Conservation (phyloP, 2,329 filamentous ascomycete genomes). For the Scortechinia acanthostroma region DNA sequence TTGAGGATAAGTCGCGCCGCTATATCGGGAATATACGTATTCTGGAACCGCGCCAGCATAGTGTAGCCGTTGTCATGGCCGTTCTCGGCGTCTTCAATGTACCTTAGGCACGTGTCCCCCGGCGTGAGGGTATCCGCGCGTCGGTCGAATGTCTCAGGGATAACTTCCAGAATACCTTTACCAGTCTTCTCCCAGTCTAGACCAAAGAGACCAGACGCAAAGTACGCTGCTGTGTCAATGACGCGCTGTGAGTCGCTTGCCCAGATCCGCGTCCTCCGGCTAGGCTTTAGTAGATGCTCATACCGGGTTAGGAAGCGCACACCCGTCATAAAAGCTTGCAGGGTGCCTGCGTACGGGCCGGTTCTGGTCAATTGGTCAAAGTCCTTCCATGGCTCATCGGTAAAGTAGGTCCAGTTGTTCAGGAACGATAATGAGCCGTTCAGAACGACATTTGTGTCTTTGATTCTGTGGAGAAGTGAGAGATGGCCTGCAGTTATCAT, state of each 20-base stretch:
- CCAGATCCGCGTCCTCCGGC: slow-evolving; percentile 30
- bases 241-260: slow-evolving; percentile 43
- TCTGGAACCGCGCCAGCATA: slow-evolving; percentile 34
- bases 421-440: slow-evolving; percentile 43
- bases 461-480: slow-evolving; percentile 35
- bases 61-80: slow-evolving; percentile 40
- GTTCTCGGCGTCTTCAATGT: slow-evolving; percentile 21
- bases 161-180: slow-evolving; percentile 33
- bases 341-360: slow-evolving; percentile 45
- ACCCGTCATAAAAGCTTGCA: slow-evolving; percentile 43
- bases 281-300: slow-evolving; percentile 26
- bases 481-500: slow-evolving; percentile 12
- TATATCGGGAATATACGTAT: slow-evolving; percentile 35
- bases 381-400: slow-evolving; percentile 22
- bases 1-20: slow-evolving; percentile 25
- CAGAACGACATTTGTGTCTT: slow-evolving; percentile 25
- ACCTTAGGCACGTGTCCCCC: slow-evolving; percentile 31
- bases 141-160: slow-evolving; percentile 38
- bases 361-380: slow-evolving; percentile 46
- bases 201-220: slow-evolving; percentile 45
- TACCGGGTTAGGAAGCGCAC: slow-evolving; percentile 44
- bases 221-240: slow-evolving; percentile 45
- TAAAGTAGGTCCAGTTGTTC: slow-evolving; percentile 45
- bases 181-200: slow-evolving; percentile 28
- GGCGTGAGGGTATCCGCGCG: slow-evolving; percentile 48